phyloP scores from a whole-genome alignment of 2,329 filamentous ascomycete species.

The Amylocarpus encephaloides region DNA sequence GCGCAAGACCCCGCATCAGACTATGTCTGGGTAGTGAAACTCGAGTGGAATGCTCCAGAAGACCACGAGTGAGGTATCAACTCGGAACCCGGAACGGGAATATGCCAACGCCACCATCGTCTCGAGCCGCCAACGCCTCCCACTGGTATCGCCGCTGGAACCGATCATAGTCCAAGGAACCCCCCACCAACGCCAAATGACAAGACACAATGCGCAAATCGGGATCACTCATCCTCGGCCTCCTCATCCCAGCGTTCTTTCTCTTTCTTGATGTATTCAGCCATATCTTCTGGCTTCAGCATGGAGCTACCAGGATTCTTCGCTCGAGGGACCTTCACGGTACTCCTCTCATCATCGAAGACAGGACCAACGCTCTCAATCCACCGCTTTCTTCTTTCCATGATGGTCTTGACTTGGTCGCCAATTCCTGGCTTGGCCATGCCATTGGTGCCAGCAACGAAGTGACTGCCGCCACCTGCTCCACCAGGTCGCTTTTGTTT shows the following conservation, averaged over 20 bases:
- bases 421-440: conserved; percentile 76
- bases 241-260: conserved; percentile 74
- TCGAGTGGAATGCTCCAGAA: no score
- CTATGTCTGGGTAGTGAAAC: no score
- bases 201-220: not conserved
- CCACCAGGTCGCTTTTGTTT: conserved; percentile 78
- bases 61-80: no score
- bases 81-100: no score
- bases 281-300: conserved; percentile 69
- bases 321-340: conserved; percentile 62
- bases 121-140: not conserved
- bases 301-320: conserved; percentile 61
- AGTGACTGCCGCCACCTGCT: conserved; percentile 64
- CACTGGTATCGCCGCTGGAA: not conserved
- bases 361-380: conserved; percentile 85
- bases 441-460: conserved; percentile 50
- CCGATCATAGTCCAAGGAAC: no score
- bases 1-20: no score
- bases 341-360: conserved; percentile 69
- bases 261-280: conserved; percentile 68
- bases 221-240: conserved; percentile 29
- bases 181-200: not conserved
- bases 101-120: no score
- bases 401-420: conserved; percentile 82
- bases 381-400: conserved; percentile 88